phyloP scores from a whole-genome alignment of 2,329 filamentous ascomycete species.

The Arthrobotrys sinensis region DNA sequence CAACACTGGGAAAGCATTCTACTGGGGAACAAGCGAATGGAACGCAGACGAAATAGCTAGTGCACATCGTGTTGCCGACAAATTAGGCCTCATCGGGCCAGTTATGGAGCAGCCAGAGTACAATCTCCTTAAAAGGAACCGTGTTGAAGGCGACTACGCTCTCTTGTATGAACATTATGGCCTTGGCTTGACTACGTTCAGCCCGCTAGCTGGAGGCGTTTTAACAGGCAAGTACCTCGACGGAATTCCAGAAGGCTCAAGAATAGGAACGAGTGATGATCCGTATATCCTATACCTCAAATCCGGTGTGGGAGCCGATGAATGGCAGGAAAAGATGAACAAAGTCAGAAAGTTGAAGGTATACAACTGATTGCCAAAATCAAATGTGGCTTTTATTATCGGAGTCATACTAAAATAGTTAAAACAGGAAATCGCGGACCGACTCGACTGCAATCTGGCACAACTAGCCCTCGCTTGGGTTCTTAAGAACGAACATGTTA shows the following conservation, averaged over 20 bases:
- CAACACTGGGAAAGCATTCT: conserved; percentile 77
- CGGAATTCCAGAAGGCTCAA: conserved; percentile 74
- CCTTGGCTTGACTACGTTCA: conserved; percentile 76
- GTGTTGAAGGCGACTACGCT: conserved; percentile 76
- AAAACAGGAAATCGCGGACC: conserved; percentile 75
- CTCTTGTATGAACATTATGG: conserved; percentile 75
- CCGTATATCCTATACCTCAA: conserved; percentile 72
- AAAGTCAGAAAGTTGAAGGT: conserved; percentile 62
- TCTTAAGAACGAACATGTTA: conserved; percentile 75
- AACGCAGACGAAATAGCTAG: conserved; percentile 76
- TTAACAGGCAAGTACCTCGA: conserved; percentile 79
- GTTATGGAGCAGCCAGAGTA: conserved; percentile 79
- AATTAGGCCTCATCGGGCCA: conserved; percentile 75
- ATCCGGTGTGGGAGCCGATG: conserved; percentile 63
- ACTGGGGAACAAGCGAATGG: conserved; percentile 81
- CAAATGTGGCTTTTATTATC: not conserved
- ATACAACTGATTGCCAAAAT: not conserved
- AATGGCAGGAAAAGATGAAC: conserved; percentile 62
- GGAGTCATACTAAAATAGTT: not conserved
- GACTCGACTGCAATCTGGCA: conserved; percentile 74
- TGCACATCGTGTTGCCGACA: conserved; percentile 75
- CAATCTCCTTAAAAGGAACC: conserved; percentile 75
- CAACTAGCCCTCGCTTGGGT: conserved; percentile 76
- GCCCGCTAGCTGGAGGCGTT: conserved; percentile 75
- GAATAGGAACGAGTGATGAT: conserved; percentile 73